These are phyloP conservation scores for Pythium graminicola DNA, from an alignment of 352 stramenopile species.

Conservation along the genomic window DNA sequence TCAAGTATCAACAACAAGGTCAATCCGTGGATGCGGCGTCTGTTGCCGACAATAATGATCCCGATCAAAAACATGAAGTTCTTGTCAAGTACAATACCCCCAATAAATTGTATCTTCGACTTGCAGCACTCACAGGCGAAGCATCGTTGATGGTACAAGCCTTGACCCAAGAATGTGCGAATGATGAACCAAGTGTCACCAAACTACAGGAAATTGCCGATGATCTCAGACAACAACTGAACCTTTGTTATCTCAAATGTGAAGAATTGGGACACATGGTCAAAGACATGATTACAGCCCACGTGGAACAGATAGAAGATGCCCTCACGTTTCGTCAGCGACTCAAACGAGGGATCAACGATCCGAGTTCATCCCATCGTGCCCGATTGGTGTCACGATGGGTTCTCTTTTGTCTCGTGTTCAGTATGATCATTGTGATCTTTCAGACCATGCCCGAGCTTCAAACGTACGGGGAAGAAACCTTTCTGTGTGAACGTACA, in stretches of 20 bases:
- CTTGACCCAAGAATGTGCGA: conserved; percentile 34
- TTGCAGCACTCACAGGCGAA: conserved; percentile 57
- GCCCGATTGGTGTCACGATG: conserved; percentile 41
- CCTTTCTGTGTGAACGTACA: conserved; percentile 49
- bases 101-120: conserved; percentile 54
- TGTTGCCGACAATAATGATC: conserved; percentile 24
- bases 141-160: conserved; percentile 62
- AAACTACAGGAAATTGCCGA: conserved; percentile 44
- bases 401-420: conserved; percentile 58
- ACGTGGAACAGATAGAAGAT: conserved; percentile 31
- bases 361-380: conserved; percentile 39
- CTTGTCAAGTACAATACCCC: conserved; percentile 74
- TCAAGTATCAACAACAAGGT: conserved; percentile 50
- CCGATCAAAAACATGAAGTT: conserved; percentile 65
- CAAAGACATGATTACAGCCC: conserved; percentile 51
- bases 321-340: conserved; percentile 31
- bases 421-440: conserved; percentile 70
- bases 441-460: conserved; percentile 76
- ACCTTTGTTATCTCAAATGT: conserved; percentile 43
- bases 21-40: conserved; percentile 13
- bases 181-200: conserved; percentile 31
- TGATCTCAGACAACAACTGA: conserved; percentile 46
- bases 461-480: conserved; percentile 60
- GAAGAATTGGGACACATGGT: conserved; percentile 54
- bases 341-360: conserved; percentile 32